Percentiles rank a stretch among this genome's conserved stretches.
Conservation (phyloP, 768 basidiomycete genomes). For the Porphyrellus cyaneotinctus region DNA sequence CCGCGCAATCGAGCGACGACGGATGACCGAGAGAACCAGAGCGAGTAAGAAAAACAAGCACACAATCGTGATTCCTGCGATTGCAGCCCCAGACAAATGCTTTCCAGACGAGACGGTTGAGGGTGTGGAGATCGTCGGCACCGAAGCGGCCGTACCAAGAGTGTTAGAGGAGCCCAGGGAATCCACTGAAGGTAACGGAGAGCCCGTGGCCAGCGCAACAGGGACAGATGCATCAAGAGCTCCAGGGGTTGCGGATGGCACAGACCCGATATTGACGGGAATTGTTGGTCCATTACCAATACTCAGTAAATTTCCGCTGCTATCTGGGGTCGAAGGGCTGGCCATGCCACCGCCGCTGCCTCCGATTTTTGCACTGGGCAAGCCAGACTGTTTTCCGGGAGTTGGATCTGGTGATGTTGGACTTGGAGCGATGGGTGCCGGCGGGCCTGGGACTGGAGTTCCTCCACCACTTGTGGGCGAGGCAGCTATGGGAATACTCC, state of each 20-base stretch:
- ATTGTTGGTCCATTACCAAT: not conserved
- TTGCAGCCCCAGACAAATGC: conserved; percentile 41
- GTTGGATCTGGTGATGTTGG: not conserved
- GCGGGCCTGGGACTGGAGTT: not conserved
- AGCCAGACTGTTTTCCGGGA: not conserved
- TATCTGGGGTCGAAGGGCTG: not conserved
- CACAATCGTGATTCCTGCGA: conserved; percentile 43
- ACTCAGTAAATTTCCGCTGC: not conserved
- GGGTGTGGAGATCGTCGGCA: conserved; percentile 6
- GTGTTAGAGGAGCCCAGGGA: conserved; percentile 2
- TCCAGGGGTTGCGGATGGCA: not conserved
- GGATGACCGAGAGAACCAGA: conserved; percentile 40
- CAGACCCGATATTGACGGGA: not conserved
- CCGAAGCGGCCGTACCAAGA: conserved; percentile 12
- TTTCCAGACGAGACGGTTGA: conserved; percentile 17
- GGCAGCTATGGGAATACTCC: not conserved
- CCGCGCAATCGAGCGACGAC: conserved; percentile 42
- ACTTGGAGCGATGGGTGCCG: not conserved
- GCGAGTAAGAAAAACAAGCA: conserved; percentile 30
- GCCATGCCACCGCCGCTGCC: not conserved
- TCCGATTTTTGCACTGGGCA: not conserved
- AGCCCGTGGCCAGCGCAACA: not conserved
- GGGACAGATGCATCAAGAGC: not conserved
- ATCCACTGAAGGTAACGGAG: conserved; percentile 5
- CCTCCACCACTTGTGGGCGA: conserved; percentile 4